Percentiles rank a stretch among this genome's conserved stretches.
phyloP scores from a whole-genome alignment of 1,139 yeast species.

The Zygoascus hellenicus region DNA sequence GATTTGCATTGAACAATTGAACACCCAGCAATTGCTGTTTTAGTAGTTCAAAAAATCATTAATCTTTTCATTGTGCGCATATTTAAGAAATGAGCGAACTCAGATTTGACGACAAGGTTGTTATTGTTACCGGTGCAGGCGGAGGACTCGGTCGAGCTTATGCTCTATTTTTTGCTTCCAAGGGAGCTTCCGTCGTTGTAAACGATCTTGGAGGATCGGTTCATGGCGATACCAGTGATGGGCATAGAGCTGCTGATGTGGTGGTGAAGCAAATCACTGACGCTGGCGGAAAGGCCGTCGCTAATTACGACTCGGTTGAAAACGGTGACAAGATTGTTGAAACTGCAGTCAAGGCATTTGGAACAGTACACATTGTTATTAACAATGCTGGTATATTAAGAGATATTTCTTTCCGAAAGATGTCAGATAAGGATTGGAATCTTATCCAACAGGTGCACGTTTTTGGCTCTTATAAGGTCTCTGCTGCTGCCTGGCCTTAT shows the following conservation, averaged over 20 bases:
- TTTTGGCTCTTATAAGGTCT: slow-evolving; percentile 79
- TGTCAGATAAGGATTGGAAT: slow-evolving; percentile 75
- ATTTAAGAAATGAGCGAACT: slow-evolving; percentile 26
- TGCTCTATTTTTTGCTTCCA: slow-evolving; percentile 77
- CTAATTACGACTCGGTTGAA: slow-evolving; percentile 90
- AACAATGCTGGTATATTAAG: slow-evolving; percentile 95
- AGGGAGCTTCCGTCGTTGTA: slow-evolving; percentile 91
- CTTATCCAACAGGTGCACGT: slow-evolving; percentile 82
- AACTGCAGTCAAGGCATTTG: slow-evolving; percentile 81
- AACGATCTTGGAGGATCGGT: slow-evolving; percentile 89
- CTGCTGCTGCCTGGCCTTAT: slow-evolving; percentile 91
- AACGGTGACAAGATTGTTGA: slow-evolving; percentile 79
- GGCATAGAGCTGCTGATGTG: slow-evolving; percentile 65
- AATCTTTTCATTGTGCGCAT: not conserved
- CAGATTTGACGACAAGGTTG: slow-evolving; percentile 73
- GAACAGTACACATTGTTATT: slow-evolving; percentile 81
- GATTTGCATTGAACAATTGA: too few species aligned
- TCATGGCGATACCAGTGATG: slow-evolving; percentile 44
- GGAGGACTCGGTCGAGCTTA: slow-evolving; percentile 92
- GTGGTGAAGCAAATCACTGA: slow-evolving; percentile 79
- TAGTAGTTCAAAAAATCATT: too few species aligned
- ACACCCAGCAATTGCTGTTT: too few species aligned
- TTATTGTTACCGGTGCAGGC: slow-evolving; percentile 93
- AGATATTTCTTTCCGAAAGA: slow-evolving; percentile 59
- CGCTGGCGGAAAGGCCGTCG: slow-evolving; percentile 82